phyloP scores from a whole-genome alignment of 192 early-diverging fungal genomes.

The Coemansia sp. region DNA sequence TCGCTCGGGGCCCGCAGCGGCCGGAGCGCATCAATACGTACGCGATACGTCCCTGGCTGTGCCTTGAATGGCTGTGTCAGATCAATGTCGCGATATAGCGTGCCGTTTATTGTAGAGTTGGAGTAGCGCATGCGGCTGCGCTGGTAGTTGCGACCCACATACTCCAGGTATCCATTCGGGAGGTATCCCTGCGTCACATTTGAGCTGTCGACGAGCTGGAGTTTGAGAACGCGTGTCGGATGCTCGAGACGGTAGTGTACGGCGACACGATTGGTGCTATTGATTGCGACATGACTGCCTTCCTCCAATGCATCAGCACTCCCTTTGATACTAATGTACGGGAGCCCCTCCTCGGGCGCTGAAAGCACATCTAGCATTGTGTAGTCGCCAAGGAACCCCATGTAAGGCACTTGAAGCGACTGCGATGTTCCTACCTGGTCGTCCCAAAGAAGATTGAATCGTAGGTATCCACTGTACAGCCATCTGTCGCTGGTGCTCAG shows the following conservation, averaged over 20 bases:
- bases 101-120: slow-evolving; percentile 54
- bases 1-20: slow-evolving; percentile 44
- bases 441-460: slow-evolving; percentile 53
- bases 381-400: slow-evolving; percentile 52
- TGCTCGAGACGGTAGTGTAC: slow-evolving; percentile 53
- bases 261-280: slow-evolving; percentile 33
- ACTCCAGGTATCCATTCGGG: slow-evolving; percentile 47
- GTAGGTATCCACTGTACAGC: slow-evolving; percentile 50
- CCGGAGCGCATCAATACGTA: slow-evolving; percentile 52
- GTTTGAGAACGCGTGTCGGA: slow-evolving; percentile 44
- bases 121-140: slow-evolving; percentile 37
- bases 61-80: slow-evolving; percentile 28
- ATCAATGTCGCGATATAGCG: slow-evolving; percentile 44
- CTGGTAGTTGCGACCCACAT: slow-evolving; percentile 55
- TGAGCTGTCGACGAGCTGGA: slow-evolving; percentile 47
- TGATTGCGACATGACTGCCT: slow-evolving; percentile 29
- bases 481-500: slow-evolving; percentile 34
- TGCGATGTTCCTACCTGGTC: slow-evolving; percentile 41
- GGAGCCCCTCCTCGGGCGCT: slow-evolving; percentile 40
- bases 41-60: slow-evolving; percentile 38
- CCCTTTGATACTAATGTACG: slow-evolving; percentile 41
- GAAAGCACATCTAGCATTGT: slow-evolving; percentile 42
- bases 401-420: slow-evolving; percentile 49
- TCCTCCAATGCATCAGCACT: slow-evolving; percentile 33
- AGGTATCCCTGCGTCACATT: slow-evolving; percentile 47